phyloP scores from a whole-genome alignment of 371 early-diverging fungal species.

The Mortierella polycephala region DNA sequence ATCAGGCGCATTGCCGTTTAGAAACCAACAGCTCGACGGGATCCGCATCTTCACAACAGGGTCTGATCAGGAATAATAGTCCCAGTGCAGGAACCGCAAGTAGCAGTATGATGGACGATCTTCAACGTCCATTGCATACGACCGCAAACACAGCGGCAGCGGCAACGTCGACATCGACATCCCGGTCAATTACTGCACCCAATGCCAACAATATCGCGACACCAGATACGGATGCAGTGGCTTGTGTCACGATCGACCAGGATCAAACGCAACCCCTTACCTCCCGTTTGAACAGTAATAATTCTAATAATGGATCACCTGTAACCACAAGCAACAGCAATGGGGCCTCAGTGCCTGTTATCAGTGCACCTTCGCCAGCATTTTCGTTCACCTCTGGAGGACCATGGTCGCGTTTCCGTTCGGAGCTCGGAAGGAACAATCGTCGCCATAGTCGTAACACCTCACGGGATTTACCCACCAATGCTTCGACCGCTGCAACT shows the following conservation, averaged over 20 bases:
- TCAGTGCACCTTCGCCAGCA: constrained; percentile 17
- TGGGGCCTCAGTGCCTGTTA: background rate
- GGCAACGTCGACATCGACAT: background rate
- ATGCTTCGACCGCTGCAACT: background rate
- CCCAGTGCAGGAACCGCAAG: too few relatives aligned
- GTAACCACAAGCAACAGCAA: background rate
- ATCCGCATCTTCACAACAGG: constrained; percentile 8
- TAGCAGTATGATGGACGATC: background rate
- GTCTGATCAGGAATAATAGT: background rate
- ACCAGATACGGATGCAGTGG: background rate
- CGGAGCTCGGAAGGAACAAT: background rate
- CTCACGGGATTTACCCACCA: background rate
- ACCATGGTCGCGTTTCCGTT: constrained; percentile 8
- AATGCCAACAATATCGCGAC: constrained; percentile 2
- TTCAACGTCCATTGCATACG: background rate
- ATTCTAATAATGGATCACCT: background rate
- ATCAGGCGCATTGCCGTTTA: background rate
- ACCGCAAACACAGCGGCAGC: background rate
- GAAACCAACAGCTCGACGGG: background rate
- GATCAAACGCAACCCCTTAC: background rate
- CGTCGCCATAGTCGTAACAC: background rate
- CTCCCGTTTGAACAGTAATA: background rate
- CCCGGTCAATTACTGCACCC: constrained; percentile 2
- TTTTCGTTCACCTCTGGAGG: constrained; percentile 8
- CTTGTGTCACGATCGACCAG: background rate